Base-by-base conservation (phyloP, 192 early-diverging fungal genomes). In the Coemansia sp. region DNA sequence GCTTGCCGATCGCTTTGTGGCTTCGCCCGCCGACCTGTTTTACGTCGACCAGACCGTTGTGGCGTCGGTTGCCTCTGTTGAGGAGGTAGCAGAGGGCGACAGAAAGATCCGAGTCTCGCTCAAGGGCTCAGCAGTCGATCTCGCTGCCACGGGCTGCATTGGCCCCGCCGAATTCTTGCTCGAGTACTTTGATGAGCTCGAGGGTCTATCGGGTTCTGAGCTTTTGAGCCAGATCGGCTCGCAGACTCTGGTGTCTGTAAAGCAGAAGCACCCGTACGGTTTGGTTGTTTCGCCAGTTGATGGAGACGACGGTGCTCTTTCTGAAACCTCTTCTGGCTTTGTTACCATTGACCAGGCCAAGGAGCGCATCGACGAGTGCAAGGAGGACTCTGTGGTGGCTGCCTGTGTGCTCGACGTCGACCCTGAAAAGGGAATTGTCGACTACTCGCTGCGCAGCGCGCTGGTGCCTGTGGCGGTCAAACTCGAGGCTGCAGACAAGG, bases 391-490 rank as follows among this genome's bases (percentile, higher is more conserved):
- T n/a, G 72, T 70, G 20, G 65, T 89, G 14, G 61, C 73, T 14
- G 88, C 80, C 28, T 85, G 82, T 39, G 84, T 94, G 21, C 59
- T 94, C 42, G 92, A 94, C 66, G 75, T 90, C 21, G 91, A 92
- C 68, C 66, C 79, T 0, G 87, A 86, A 20, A 87, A 84, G 67
- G 76, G 75, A 14, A 82, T 86, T 52, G 75, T 90, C 25, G 91
- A 94, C 68, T 84, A 89, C 53, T 83, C 86, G 21, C 64, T 89
- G 31, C 84, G 82, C 36, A 48, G 38, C 41, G 74, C 79, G 37
- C 59, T 84, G 36, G 33, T 82, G 20, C 39, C 70, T 0, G 43
- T 60, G 14, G 39, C 39, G 36, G 38, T 37, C 10, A 47, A 23
- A 7, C 11, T 39, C 13, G 33, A 58, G 20, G 41, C 53, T n/a